phyloP scores from a whole-genome alignment of 306 rosid species.

The Sicyos baderoa region DNA sequence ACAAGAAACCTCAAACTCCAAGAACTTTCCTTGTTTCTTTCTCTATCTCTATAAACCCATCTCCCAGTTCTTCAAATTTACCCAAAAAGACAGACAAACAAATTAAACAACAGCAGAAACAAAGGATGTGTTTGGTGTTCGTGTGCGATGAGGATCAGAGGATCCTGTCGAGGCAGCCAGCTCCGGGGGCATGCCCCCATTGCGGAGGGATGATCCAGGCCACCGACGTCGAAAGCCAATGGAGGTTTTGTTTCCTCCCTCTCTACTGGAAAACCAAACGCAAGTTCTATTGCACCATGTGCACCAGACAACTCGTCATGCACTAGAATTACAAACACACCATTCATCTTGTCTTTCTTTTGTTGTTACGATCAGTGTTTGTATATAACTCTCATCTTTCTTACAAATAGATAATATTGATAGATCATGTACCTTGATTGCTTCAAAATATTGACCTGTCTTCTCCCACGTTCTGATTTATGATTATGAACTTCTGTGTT shows the following conservation, averaged over 20 bases:
- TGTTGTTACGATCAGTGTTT: neutral
- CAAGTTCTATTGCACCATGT: conserved; percentile 49
- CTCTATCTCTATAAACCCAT: neutral
- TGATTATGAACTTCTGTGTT: neutral
- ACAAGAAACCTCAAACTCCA: neutral
- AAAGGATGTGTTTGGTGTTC: conserved; percentile 68
- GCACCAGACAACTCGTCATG: conserved; percentile 35
- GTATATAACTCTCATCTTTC: neutral
- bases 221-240: conserved; percentile 44
- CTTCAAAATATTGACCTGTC: neutral
- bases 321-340: neutral
- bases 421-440: conserved; percentile 11
- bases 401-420: neutral
- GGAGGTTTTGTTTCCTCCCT: conserved; percentile 75
- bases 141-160: conserved; percentile 65
- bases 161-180: conserved; percentile 58
- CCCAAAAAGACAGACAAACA: neutral
- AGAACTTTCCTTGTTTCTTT: neutral
- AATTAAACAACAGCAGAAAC: too few species aligned
- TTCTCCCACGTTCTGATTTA: neutral
- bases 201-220: conserved; percentile 81
- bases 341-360: neutral
- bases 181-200: conserved; percentile 66
- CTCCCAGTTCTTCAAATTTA: neutral
- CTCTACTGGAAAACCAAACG: conserved; percentile 52